Evolutionary conservation across 495 filamentous ascomycete species (phyloP), one percentile per base, ranked within the genome.

Genomic region (Bombardia bombarda): DNA sequence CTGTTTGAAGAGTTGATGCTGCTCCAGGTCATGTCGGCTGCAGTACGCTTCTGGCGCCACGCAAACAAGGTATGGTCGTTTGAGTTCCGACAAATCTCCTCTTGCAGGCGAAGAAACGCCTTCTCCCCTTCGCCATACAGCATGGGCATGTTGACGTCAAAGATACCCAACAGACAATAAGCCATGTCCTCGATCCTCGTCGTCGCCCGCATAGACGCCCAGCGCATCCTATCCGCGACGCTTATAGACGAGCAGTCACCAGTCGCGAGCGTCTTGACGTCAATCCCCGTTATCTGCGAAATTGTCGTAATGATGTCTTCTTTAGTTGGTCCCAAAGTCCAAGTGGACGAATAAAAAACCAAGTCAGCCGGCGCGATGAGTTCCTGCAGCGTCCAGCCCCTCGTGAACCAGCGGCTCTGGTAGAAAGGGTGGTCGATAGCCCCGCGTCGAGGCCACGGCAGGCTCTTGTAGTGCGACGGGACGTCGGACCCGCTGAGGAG

Each of bases 121-220:
- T 37, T 43, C 17, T 39, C 25, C 7, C 40, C 39, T 13, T 52
- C 49, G 0, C 49, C 49, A 7, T 52, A 52, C 6, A 50, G 38
- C 18, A 45, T 3, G 16, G 47, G 47, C 28, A 51, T 43, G 17
- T 43, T 42, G 4, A 53, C 37, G 13, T 46, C 46, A 7, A 53
- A 45, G 13, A 45, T 41, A 3, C 50, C 50, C 7, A 53, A 20
- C 8, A 50, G 23, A 12, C 46, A 50, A 18, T 53, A 53, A 1
- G 50, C 46, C 25, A 38, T 45, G 4, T 53, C 46, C 31, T 53
- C 50, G 5, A 41, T n/a, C 4, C 50, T 21, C 1, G 35, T 53
- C 1, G 46, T 45, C 32, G 23, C 17, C 16, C 50, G 28, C 3
- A 7, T 12, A 1, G 41, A 36, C 1, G 46, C 50, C 50, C 50